Conservation (phyloP, 441 rosid species). For the Gossypium gossypioides region DNA sequence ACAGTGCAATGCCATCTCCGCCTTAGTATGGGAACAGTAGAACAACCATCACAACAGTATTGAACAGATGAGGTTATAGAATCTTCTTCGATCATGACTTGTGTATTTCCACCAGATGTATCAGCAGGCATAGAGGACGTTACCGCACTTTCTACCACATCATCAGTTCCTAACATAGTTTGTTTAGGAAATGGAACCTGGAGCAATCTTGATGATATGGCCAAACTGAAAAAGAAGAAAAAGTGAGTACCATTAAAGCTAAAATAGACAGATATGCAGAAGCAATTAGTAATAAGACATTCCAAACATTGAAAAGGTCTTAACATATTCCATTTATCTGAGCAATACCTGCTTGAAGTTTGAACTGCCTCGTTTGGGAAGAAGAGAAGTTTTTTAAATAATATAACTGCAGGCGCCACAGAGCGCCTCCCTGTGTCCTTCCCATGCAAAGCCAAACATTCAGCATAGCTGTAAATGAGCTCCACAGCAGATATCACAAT, state of each 20-base stretch:
- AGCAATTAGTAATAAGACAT: background rate
- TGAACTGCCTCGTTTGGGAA: slow-evolving; percentile 84
- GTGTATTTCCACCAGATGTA: slow-evolving; percentile 58
- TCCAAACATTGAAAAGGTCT: background rate
- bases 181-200: slow-evolving; percentile 99
- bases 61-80: slow-evolving; percentile 94
- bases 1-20: slow-evolving; percentile 99
- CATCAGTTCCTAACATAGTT: slow-evolving; percentile 87
- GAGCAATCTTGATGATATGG: slow-evolving; percentile 96
- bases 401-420: slow-evolving; percentile 87
- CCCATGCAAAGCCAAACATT: slow-evolving; percentile 84
- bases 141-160: slow-evolving; percentile 53
- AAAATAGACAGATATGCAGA: slow-evolving; percentile 8
- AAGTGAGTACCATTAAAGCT: slow-evolving; percentile 19
- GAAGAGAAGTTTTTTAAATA: slow-evolving; percentile 80
- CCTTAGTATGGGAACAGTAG: slow-evolving; percentile 94
- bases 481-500: slow-evolving; percentile 92
- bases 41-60: slow-evolving; percentile 98
- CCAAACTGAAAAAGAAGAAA: slow-evolving; percentile 57
- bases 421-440: slow-evolving; percentile 51
- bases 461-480: slow-evolving; percentile 91
- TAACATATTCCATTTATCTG: background rate
- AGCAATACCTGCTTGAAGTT: slow-evolving; percentile 88
- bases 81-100: slow-evolving; percentile 96
- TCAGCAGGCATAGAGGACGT: slow-evolving; percentile 52